Base-by-base conservation (phyloP, 192 early-diverging fungal species). In the Linderina pennispora region DNA sequence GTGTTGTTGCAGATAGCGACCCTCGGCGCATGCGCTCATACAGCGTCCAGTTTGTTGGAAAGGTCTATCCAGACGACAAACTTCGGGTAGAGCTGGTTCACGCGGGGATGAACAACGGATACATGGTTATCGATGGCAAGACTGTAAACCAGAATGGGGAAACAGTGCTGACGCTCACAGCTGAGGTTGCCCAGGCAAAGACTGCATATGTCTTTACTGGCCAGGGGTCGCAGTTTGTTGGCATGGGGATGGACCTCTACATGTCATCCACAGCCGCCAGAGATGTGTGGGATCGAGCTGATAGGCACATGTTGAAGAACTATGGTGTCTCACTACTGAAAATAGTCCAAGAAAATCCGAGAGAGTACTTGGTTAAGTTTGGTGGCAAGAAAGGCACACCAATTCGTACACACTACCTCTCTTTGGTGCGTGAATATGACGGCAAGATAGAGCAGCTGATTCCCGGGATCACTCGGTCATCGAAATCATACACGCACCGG, bases 211-310 rank as follows among this genome's bases (percentile, higher is more conserved):
- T 97, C 11, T 97, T 97, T 61, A 94, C 93, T 43, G 93, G 93
- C 34, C 93, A 97, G 54, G 93, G 91, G 41, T 93, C 94, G 47
- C 94, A 97, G 63, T 82, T 91, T 55, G 76, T 80, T 16, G 89
- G 89, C 40, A 97, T 97, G 94, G 94, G 94, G 45, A 94, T 97
- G 94, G 82, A 82, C 23, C 77, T 94, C 13, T 97, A 97, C 57
- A 76, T 71, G 16, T 74, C 79, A 36, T 93, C 90, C 0, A 54
- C 82, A 26, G 80, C 87, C 36, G 91, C 92, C 15, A 78, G 80
- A 42, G 77, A 75, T 15, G 77, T 94, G 49, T 97, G 94, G 94
- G 87, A 97, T 58, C 80, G 84, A 36, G 94, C 91, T 40, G 92
- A 94, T 52, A 28, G 46, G 7, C 87, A 94, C 66, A 88, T 92